phyloP scores from a whole-genome alignment of 495 filamentous ascomycete species.

The Aspergillus incahuasiensis region DNA sequence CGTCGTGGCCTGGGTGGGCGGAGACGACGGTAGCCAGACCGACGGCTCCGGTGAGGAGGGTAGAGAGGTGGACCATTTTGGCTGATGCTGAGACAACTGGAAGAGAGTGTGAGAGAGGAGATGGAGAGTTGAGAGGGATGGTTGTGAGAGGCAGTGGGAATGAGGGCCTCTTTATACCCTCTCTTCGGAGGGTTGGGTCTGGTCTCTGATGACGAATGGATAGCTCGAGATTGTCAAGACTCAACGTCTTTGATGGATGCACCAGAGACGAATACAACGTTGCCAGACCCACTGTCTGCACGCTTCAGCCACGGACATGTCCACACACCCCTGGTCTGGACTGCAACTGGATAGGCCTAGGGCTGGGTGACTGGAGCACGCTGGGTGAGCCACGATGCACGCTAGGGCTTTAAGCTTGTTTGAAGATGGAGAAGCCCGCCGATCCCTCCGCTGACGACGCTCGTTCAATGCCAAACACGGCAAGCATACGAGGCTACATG shows the following conservation, averaged over 20 bases:
- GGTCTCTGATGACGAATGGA: not conserved
- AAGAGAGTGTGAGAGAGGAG: not conserved
- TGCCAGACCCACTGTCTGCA: not conserved
- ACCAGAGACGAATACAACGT: not conserved
- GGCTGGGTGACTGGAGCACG: not conserved
- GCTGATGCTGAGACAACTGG: not conserved
- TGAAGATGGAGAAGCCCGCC: not conserved
- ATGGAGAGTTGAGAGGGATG: not conserved
- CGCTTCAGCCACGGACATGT: not conserved
- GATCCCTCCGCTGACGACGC: not conserved
- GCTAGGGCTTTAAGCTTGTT: not conserved
- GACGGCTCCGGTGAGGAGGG: slow-evolving; percentile 16
- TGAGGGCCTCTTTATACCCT: not conserved
- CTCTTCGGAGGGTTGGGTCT: too few species aligned
- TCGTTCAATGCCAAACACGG: too few species aligned
- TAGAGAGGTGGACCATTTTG: slow-evolving; percentile 5
- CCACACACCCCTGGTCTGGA: not conserved
- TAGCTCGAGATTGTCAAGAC: not conserved
- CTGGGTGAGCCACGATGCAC: not conserved
- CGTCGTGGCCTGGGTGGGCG: slow-evolving; percentile 48
- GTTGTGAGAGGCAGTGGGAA: not conserved
- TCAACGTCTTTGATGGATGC: not conserved
- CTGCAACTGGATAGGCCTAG: too few species aligned
- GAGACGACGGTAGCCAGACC: slow-evolving; percentile 15
- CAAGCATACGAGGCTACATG: too few species aligned